Evolutionary conservation across 1,284 basidiomycete genomes (phyloP).

Genomic region (Cystobasidium sp.): DNA sequence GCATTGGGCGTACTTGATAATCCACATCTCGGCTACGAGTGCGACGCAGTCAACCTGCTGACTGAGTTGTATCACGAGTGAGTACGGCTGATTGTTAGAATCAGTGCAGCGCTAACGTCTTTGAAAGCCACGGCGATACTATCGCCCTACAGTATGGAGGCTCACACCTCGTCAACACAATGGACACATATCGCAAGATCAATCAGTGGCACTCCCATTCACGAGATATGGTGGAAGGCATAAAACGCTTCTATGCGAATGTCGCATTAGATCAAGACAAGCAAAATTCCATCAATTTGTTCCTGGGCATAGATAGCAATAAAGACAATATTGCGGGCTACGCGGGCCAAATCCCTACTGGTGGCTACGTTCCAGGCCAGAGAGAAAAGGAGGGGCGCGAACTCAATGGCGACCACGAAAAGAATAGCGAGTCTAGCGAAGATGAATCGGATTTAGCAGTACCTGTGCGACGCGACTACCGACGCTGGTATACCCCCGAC

Average conservation of each 20-base stretch:
- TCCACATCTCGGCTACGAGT: slow-evolving; percentile 87
- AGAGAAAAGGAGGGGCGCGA: background rate
- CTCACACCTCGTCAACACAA: slow-evolving; percentile 92
- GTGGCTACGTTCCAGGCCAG: background rate
- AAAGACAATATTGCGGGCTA: slow-evolving; percentile 32
- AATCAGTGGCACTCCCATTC: slow-evolving; percentile 98
- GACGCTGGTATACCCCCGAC: slow-evolving; percentile 76
- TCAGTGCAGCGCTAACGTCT: too few relatives aligned
- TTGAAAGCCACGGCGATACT: slow-evolving; percentile 56
- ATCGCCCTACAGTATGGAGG: slow-evolving; percentile 96
- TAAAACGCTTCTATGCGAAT: slow-evolving; percentile 94
- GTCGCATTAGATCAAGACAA: slow-evolving; percentile 81
- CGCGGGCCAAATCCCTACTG: background rate
- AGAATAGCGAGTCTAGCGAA: background rate
- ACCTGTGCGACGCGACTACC: slow-evolving; percentile 64
- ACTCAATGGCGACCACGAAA: slow-evolving; percentile 1
- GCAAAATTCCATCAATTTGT: slow-evolving; percentile 95
- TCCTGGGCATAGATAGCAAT: slow-evolving; percentile 67
- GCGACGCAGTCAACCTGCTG: slow-evolving; percentile 93
- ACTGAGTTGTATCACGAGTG: slow-evolving; percentile 97
- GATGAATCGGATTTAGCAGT: background rate
- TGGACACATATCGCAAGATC: slow-evolving; percentile 94
- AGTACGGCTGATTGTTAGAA: background rate
- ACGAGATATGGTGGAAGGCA: slow-evolving; percentile 94
- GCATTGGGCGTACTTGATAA: slow-evolving; percentile 84